Evolutionary conservation across 768 basidiomycete genomes (phyloP).

Genomic region (Kwoniella shandongensis): DNA sequence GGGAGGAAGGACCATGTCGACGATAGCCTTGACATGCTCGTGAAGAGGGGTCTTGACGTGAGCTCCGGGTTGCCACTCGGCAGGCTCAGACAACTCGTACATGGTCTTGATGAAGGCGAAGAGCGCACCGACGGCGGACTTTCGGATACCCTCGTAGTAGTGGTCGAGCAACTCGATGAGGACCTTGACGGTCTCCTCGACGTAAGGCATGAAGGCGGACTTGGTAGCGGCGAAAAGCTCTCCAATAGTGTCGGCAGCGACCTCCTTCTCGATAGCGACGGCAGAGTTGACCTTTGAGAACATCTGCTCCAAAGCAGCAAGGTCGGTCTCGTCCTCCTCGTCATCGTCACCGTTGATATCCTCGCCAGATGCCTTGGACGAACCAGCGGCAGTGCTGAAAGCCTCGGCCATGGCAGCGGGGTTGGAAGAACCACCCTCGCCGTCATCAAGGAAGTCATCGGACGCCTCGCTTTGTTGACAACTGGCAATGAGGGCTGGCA

Average conservation of each 20-base stretch:
- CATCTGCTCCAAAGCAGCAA: constrained; percentile 54
- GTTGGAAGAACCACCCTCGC: constrained; percentile 55
- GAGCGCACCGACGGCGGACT: constrained; percentile 82
- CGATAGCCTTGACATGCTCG: constrained; percentile 72
- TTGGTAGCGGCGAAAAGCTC: constrained; percentile 80
- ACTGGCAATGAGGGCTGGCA: constrained; percentile 79
- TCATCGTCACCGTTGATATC: constrained; percentile 65
- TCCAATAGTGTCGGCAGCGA: constrained; percentile 93
- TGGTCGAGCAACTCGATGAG: constrained; percentile 78
- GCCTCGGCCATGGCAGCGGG: constrained; percentile 50
- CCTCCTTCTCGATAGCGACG: constrained; percentile 98
- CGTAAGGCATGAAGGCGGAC: constrained; percentile 82
- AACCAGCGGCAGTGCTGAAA: constrained; percentile 67
- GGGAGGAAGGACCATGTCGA: constrained; percentile 69
- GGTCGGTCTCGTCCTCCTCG: constrained; percentile 71
- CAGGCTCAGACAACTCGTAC: constrained; percentile 79
- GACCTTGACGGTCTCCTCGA: constrained; percentile 72
- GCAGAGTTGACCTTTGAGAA: constrained; percentile 90
- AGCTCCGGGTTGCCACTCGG: constrained; percentile 78
- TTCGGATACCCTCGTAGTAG: constrained; percentile 97
- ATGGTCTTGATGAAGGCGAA: constrained; percentile 86
- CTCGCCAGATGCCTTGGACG: constrained; percentile 62
- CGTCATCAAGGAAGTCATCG: constrained; percentile 57
- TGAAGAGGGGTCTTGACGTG: constrained; percentile 62
- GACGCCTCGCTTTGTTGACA: constrained; percentile 80